Evolutionary conservation across 2,329 filamentous ascomycete genomes (phyloP).

Genomic region (Fusarium staphyleae): DNA sequence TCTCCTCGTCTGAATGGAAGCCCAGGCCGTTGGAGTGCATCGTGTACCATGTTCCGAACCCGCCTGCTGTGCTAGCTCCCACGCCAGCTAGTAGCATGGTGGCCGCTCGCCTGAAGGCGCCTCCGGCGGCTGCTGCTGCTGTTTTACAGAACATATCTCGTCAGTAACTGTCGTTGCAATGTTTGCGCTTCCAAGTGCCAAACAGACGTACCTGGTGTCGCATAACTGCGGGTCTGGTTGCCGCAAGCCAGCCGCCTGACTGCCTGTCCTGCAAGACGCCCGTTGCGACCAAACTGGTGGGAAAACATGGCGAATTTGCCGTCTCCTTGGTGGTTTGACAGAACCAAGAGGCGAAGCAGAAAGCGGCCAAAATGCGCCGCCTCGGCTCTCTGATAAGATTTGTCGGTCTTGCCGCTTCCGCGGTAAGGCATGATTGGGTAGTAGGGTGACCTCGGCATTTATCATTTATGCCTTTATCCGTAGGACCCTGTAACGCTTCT

Average conservation of each 20-base stretch:
- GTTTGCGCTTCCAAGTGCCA: slow-evolving; percentile 10
- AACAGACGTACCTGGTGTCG: slow-evolving; percentile 37
- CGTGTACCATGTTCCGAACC: slow-evolving; percentile 47
- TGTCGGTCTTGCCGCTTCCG: slow-evolving; percentile 35
- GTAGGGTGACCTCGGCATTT: slow-evolving; percentile 23
- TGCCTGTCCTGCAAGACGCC: slow-evolving; percentile 37
- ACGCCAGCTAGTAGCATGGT: slow-evolving; percentile 42
- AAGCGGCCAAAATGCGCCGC: slow-evolving; percentile 11
- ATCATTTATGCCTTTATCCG: slow-evolving; percentile 36
- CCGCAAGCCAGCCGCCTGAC: slow-evolving; percentile 29
- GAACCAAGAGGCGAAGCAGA: slow-evolving; percentile 1
- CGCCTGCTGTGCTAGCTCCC: slow-evolving; percentile 44
- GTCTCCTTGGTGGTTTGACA: slow-evolving; percentile 1
- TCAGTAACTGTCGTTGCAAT: slow-evolving; percentile 19
- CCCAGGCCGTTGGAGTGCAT: slow-evolving; percentile 48
- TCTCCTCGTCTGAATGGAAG: slow-evolving; percentile 70
- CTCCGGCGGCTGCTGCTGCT: slow-evolving; percentile 25
- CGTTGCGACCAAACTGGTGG: slow-evolving; percentile 36
- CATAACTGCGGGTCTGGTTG: slow-evolving; percentile 39
- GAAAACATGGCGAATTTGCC: slow-evolving; percentile 29
- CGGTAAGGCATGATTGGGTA: slow-evolving; percentile 26
- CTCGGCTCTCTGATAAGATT: slow-evolving; percentile 25
- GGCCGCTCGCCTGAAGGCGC: slow-evolving; percentile 36
- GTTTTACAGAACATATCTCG: slow-evolving; percentile 4
- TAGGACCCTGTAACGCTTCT: background rate